These are phyloP conservation scores for Sporothrix brasiliensis DNA, from an alignment of 2,329 filamentous ascomycete genomes.

Conservation along the genomic window DNA sequence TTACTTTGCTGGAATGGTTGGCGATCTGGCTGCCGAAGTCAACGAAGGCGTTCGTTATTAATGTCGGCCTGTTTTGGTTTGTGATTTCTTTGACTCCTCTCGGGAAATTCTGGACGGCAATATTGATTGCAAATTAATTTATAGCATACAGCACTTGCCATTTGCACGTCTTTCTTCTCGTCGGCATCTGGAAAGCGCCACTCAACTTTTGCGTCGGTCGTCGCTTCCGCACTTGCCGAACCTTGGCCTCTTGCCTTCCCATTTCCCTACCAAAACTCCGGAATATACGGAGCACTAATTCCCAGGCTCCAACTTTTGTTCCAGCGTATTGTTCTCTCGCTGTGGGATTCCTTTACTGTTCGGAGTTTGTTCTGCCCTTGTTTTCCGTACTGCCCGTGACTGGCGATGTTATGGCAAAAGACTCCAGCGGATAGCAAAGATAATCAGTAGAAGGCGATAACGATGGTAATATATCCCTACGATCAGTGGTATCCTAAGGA, in stretches of 20 bases:
- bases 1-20: not conserved
- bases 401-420: conserved; percentile 14
- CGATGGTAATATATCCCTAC: conserved; percentile 5
- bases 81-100: not conserved
- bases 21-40: not conserved
- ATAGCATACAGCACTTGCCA: not conserved
- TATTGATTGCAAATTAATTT: conserved; percentile 16
- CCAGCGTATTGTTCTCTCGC: not conserved
- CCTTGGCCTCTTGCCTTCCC: conserved; percentile 22
- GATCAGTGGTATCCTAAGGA: conserved; percentile 23
- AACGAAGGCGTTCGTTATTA: not conserved
- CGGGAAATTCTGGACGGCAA: conserved; percentile 7
- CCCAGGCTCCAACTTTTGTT: no score
- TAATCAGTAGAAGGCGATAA: conserved; percentile 22
- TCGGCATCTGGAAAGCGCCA: conserved; percentile 25
- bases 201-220: not conserved
- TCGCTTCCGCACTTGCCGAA: conserved; percentile 22
- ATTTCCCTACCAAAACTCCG: not conserved
- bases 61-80: not conserved
- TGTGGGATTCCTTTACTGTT: not conserved
- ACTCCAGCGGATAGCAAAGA: not conserved
- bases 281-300: not conserved
- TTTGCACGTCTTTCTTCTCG: not conserved
- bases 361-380: not conserved
- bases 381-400: not conserved